Base-by-base conservation (phyloP, 345 rosid genomes). In the Sapria himalayana region DNA sequence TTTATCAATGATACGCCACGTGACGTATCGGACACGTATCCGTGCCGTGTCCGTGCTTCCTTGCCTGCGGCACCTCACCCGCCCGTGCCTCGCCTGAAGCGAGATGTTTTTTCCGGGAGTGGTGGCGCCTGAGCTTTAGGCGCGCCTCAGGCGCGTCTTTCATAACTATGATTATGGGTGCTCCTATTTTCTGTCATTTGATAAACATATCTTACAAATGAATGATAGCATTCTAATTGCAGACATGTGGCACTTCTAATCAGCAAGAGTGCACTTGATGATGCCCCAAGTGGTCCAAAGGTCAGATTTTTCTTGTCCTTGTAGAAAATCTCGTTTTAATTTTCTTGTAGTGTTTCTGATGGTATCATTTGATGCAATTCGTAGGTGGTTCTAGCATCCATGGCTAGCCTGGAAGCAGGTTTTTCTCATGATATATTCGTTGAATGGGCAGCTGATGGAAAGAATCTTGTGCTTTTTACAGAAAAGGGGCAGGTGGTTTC, bases 401-500 rank as follows among this genome's bases (percentile, higher is more conserved):
- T 89, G 94, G 98, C 73, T 45, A 89, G 98, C 51, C 73, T 89
- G 51, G 94, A 89, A 63, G 91, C 93, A 29, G 98, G 98, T 33
- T 82, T 82, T 56, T 69, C 98, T 58, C 98, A 78, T 48, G 94
- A 82, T 54, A 82, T 89, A 58, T 82, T 89, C 41, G 93, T 74
- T 46, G 93, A 89, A 39, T 89, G 93, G 98, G 94, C 94, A 11
- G 61, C 72, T 50, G 98, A 82, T 62, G 60, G 56, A 14, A 82
- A 61, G 66, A 89, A 82, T 63, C 74, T 79, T 15, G 77, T 82
- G 33, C 84, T 89, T 35, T 89, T 89, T 62, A 79, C 94, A 4
- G 98, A 89, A 63, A 74, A 81, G 68, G 94, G 98, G 63, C 98
- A 89, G 78, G 98, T 89, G 56, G 9, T 29, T 37, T 35, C 33